Percentiles rank a stretch among this genome's conserved stretches.
These are phyloP conservation scores for Fusarium sp. DNA, from an alignment of 2,329 filamentous ascomycete genomes.

Conservation along the genomic window DNA sequence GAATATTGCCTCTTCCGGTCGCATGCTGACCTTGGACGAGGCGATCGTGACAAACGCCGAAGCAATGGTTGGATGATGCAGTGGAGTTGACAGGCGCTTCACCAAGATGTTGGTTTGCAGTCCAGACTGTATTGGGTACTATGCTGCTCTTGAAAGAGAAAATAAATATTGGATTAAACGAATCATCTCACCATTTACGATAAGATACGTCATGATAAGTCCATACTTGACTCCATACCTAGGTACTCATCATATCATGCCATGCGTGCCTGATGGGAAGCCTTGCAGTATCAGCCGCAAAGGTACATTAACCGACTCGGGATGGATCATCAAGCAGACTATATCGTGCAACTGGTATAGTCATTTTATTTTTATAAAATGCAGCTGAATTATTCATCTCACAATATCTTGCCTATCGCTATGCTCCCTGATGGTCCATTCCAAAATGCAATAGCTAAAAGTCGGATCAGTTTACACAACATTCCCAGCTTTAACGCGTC, in stretches of 20 bases:
- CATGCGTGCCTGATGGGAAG: constrained; percentile 10
- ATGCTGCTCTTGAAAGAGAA: neutral
- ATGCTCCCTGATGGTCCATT: constrained; percentile 9
- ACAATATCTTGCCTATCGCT: constrained; percentile 23
- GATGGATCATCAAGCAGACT: no score
- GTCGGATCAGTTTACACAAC: constrained; percentile 5
- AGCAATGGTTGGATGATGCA: constrained; percentile 43
- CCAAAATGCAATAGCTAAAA: neutral
- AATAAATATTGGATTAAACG: constrained; percentile 3
- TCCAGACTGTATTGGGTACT: constrained; percentile 6
- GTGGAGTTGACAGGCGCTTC: constrained; percentile 34
- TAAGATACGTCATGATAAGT: constrained; percentile 30
- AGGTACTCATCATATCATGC: constrained; percentile 22
- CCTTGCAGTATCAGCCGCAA: neutral
- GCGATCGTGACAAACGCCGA: constrained; percentile 46
- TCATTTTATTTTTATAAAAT: neutral
- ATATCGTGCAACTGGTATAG: neutral
- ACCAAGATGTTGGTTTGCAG: constrained; percentile 7
- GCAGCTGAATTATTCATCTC: neutral
- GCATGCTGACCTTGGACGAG: constrained; percentile 41
- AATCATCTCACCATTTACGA: neutral
- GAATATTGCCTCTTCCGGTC: constrained; percentile 40
- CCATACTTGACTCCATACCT: neutral
- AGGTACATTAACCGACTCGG: no score
- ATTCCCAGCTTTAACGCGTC: neutral